A percentile compares a stretch with the other conserved stretches of the same genome.
Conservation (phyloP, 1,284 basidiomycete species). For the Flammula alnicola region DNA sequence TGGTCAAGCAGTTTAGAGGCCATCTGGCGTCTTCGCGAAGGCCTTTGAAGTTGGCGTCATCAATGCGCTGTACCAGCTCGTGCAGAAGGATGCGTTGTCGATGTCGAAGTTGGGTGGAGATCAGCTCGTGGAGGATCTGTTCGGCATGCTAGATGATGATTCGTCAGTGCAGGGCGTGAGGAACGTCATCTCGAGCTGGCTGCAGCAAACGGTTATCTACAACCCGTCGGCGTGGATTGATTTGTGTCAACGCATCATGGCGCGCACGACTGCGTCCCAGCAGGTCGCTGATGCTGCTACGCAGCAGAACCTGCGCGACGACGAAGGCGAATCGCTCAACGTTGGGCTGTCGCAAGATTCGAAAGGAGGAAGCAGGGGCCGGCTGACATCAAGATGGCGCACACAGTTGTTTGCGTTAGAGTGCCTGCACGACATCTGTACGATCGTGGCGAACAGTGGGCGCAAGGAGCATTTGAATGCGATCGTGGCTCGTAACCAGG, state of each 20-base stretch:
- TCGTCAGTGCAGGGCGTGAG: conserved; percentile 93
- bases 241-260: conserved; percentile 96
- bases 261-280: conserved; percentile 81
- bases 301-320: conserved; percentile 68
- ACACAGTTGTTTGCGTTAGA: conserved; percentile 95
- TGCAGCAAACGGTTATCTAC: conserved; percentile 90
- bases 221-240: conserved; percentile 99
- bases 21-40: conserved; percentile 81
- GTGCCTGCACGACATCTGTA: conserved; percentile 91
- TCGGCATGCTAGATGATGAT: conserved; percentile 93
- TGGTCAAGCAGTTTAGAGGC: conserved; percentile 76
- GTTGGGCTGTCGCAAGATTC: conserved; percentile 40
- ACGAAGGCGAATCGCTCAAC: conserved; percentile 90
- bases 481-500: conserved; percentile 58
- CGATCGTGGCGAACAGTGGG: conserved; percentile 74
- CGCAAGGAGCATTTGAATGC: conserved; percentile 84
- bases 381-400: conserved; percentile 86
- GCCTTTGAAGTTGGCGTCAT: conserved; percentile 94
- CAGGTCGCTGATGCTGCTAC: conserved; percentile 66
- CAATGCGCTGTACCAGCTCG: conserved; percentile 95
- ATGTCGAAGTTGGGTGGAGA: conserved; percentile 96
- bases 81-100: conserved; percentile 91
- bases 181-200: conserved; percentile 94
- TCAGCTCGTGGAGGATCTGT: conserved; percentile 91
- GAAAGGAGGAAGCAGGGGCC: conserved; percentile 38